A percentile compares a stretch with the other conserved stretches of the same genome.
phyloP scores from a whole-genome alignment of 140 eudicot genomes.

The Stevia rebaudiana region DNA sequence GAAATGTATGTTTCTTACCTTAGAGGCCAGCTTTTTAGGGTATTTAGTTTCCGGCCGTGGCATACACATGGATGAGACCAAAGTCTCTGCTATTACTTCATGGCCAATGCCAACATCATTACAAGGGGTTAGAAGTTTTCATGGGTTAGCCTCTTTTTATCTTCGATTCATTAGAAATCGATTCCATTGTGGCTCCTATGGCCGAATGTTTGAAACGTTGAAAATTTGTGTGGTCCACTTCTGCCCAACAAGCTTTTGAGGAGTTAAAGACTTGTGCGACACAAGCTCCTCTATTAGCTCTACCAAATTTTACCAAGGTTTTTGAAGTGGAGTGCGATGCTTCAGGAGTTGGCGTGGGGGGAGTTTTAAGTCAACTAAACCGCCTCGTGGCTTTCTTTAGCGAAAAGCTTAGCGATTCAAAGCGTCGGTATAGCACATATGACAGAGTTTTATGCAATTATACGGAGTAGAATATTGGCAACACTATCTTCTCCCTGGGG shows the following conservation, averaged over 20 bases:
- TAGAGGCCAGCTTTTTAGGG: background rate
- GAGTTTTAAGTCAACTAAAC: background rate
- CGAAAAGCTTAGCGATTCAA: background rate
- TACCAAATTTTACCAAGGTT: too few species aligned
- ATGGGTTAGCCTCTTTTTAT: too few species aligned
- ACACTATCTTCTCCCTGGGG: background rate
- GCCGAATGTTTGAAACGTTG: background rate
- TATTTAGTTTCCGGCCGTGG: background rate
- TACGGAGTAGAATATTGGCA: background rate
- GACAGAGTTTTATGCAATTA: background rate
- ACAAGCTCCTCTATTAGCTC: too few species aligned
- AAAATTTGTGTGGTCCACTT: background rate
- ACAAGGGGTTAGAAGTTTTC: constrained; percentile 12
- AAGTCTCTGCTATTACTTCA: background rate
- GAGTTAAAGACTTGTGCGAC: background rate
- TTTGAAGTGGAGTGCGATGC: constrained; percentile 12
- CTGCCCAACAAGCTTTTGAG: background rate
- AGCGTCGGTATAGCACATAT: background rate
- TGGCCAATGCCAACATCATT: background rate
- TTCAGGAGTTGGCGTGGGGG: background rate
- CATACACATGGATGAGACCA: background rate
- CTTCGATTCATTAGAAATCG: too few species aligned
- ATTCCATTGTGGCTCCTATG: background rate
- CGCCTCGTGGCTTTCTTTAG: constrained; percentile 9
- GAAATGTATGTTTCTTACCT: too few species aligned